These are phyloP conservation scores for Laguncularia racemosa DNA, from an alignment of 345 rosid genomes.

Conservation along the genomic window DNA sequence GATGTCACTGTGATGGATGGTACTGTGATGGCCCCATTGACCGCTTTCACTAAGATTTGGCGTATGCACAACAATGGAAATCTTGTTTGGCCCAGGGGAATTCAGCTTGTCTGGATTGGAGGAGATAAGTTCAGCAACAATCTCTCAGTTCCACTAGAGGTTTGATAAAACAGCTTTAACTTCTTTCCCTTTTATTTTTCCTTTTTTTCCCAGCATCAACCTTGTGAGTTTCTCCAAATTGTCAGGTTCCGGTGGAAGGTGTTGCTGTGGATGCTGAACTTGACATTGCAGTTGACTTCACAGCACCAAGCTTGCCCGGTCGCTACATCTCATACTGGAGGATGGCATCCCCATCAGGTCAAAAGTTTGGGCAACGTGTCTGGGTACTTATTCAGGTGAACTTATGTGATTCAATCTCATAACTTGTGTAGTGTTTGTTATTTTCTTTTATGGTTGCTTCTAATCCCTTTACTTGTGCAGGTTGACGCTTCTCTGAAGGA, in stretches of 20 bases:
- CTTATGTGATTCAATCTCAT: not conserved
- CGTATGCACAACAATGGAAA: slow-evolving; percentile 78
- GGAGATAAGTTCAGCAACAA: slow-evolving; percentile 54
- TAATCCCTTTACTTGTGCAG: slow-evolving; percentile 20
- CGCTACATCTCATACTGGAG: slow-evolving; percentile 86
- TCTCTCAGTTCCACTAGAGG: slow-evolving; percentile 50
- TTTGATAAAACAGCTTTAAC: slow-evolving; percentile 9
- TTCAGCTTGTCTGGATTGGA: slow-evolving; percentile 66
- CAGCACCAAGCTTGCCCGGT: slow-evolving; percentile 70
- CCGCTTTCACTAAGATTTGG: slow-evolving; percentile 86
- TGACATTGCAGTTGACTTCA: slow-evolving; percentile 70
- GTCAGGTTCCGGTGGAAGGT: slow-evolving; percentile 64
- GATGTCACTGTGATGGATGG: slow-evolving; percentile 92
- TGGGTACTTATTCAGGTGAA: slow-evolving; percentile 85
- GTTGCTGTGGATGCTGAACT: slow-evolving; percentile 56
- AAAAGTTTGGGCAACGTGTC: slow-evolving; percentile 83
- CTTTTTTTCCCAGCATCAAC: not conserved
- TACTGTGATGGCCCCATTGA: slow-evolving; percentile 64
- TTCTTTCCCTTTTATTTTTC: not conserved
- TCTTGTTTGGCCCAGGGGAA: slow-evolving; percentile 56
- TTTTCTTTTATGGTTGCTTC: not conserved
- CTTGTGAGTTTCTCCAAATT: slow-evolving; percentile 1
- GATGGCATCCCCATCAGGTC: slow-evolving; percentile 61
- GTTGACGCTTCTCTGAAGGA: slow-evolving; percentile 51
- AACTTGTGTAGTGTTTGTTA: not conserved